Conservation (phyloP, 2,329 filamentous ascomycete species). For the Lasiodiplodia sp. region DNA sequence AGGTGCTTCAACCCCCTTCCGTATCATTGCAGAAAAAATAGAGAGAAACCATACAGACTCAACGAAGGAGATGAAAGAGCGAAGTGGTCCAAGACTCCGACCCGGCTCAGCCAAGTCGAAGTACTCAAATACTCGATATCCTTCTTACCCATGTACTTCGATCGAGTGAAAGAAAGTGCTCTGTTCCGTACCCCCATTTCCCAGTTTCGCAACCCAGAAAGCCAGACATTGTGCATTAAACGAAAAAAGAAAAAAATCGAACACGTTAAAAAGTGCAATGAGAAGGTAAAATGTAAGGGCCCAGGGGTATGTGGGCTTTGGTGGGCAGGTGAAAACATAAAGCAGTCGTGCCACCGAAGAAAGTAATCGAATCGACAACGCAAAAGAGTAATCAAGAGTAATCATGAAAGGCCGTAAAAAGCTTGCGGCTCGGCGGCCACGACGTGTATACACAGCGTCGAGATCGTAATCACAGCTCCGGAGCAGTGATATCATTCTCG, state of each 20-base stretch:
- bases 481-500: constrained; percentile 32
- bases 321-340: neutral
- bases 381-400: constrained; percentile 39
- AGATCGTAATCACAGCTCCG: constrained; percentile 29
- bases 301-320: neutral
- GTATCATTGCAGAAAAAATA: neutral
- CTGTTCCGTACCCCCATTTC: constrained; percentile 20
- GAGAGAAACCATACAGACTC: constrained; percentile 3
- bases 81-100: neutral
- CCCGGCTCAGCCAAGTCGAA: constrained; percentile 16
- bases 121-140: neutral
- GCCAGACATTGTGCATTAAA: constrained; percentile 22
- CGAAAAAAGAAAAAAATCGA: constrained; percentile 18
- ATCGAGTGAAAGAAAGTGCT: constrained; percentile 19
- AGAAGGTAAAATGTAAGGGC: constrained; percentile 17
- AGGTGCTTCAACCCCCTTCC: neutral
- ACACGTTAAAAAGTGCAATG: constrained; percentile 23
- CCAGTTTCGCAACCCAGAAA: constrained; percentile 17
- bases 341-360: constrained; percentile 17
- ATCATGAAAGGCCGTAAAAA: constrained; percentile 49
- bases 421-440: constrained; percentile 35
- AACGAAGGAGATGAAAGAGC: constrained; percentile 5
- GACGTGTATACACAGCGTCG: constrained; percentile 47
- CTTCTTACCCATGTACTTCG: neutral
- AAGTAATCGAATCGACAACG: constrained; percentile 36